Evolutionary conservation across 2,329 filamentous ascomycete genomes (phyloP).

Genomic region (Pezicula neosporulosa): DNA sequence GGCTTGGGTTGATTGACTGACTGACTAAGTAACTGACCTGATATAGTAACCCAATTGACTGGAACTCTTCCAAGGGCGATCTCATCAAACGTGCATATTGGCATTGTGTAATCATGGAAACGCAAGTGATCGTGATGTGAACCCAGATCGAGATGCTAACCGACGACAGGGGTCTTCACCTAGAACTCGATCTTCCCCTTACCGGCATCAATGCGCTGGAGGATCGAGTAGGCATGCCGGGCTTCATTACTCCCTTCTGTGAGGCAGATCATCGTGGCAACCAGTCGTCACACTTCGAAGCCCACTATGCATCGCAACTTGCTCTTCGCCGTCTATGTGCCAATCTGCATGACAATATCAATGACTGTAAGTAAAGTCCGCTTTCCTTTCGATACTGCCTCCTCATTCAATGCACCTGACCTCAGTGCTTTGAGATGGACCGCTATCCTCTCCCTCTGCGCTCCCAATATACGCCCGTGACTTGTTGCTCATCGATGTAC

Average conservation of each 20-base stretch:
- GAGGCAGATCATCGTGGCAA: constrained; percentile 44
- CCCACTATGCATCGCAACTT: constrained; percentile 58
- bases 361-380: constrained; percentile 40
- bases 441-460: no score
- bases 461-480: no score
- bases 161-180: constrained; percentile 43
- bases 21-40: background rate
- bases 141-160: background rate
- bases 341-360: constrained; percentile 48
- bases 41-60: constrained; percentile 37
- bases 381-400: background rate
- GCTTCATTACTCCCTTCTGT: constrained; percentile 45
- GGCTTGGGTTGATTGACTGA: constrained; percentile 2
- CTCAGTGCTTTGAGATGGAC: background rate
- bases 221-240: constrained; percentile 49
- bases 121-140: constrained; percentile 30
- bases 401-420: background rate
- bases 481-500: no score
- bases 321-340: constrained; percentile 50
- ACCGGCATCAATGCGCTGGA: constrained; percentile 52
- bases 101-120: constrained; percentile 54
- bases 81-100: constrained; percentile 53
- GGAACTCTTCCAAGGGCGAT: constrained; percentile 44
- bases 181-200: constrained; percentile 55
- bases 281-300: constrained; percentile 50